phyloP scores from a whole-genome alignment of 2,329 filamentous ascomycete species.

The Ramularia endophylla region DNA sequence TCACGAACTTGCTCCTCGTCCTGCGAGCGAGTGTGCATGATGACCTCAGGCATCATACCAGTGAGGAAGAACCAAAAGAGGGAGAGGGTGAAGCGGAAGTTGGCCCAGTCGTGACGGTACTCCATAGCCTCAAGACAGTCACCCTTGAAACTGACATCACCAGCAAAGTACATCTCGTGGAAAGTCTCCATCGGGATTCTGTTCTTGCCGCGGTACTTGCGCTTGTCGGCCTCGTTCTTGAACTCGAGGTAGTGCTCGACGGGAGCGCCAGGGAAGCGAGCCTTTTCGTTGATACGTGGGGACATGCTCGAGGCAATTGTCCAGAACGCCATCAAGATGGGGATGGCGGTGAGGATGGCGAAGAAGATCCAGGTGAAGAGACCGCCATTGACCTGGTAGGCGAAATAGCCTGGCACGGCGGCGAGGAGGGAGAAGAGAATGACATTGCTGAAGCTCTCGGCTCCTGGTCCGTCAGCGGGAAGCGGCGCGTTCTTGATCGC shows the following conservation, averaged over 20 bases:
- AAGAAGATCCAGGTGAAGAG: constrained; percentile 86
- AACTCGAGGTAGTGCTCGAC: constrained; percentile 88
- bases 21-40: constrained; percentile 88
- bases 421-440: constrained; percentile 65
- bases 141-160: constrained; percentile 90
- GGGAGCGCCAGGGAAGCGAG: constrained; percentile 73
- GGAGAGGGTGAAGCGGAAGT: constrained; percentile 80
- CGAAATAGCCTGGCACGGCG: constrained; percentile 69
- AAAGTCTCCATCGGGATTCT: constrained; percentile 91
- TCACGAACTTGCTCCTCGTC: constrained; percentile 97
- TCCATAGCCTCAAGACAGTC: constrained; percentile 85
- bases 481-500: constrained; percentile 92
- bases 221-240: constrained; percentile 54
- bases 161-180: constrained; percentile 96
- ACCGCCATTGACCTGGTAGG: constrained; percentile 78
- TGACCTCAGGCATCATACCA: constrained; percentile 80
- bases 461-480: constrained; percentile 79
- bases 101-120: constrained; percentile 95
- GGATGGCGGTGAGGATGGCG: constrained; percentile 68
- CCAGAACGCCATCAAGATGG: constrained; percentile 80
- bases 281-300: constrained; percentile 90
- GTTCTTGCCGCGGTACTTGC: constrained; percentile 68
- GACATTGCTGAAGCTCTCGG: constrained; percentile 80
- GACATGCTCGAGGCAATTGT: constrained; percentile 70
- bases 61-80: constrained; percentile 86